Evolutionary conservation across 164 flowering plant species (phyloP), one percentile per base, ranked within the genome.

Genomic region (Stephania yunnanensis): DNA sequence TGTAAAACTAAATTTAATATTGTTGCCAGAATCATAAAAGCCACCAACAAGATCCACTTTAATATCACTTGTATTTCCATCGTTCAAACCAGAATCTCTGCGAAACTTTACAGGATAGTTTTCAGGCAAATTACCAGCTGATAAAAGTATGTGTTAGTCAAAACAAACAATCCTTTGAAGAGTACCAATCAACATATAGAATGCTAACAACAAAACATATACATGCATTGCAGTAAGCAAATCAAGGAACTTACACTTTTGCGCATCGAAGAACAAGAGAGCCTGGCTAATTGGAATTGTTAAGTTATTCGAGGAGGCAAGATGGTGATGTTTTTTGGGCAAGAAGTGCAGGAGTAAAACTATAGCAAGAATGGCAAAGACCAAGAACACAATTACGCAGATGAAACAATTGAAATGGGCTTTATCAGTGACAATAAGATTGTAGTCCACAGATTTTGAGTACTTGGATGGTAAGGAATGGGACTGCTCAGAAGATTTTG

Each of bases 21-120:
- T 87, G 83, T 86, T 85, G 10, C 95, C 97, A 1, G 91, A 84
- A 80, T 90, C 97, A 74, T 87, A 88, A 72, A 81, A 92, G 0
- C 93, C 92, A n/a, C 95, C 93, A 9, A 87, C 83, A 65, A 90
- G 90, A 79, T 82, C 74, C 20, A 55, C 84, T 22, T 74, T 76
- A 7, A 19, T 46, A 15, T 77, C 61, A 19, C 73, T 73, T 4
- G 78, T 61, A 6, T 75, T 78, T 74, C 93, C 92, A 72, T 91
- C 96, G 13, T 79, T 48, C 80, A 90, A 17, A 6, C 92, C 93
- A 9, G 92, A 89, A 76, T 79, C 81, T 30, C 89, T 88, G 13
- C 92, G 79, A 58, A 83, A 91, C 44, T 65, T 78, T 15, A 91
- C 79, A 15, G 76, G 44, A 75, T 78, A 82, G 68, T 80, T 76